Base-by-base conservation (phyloP, 305 asterid genomes). In the Fraxinus velutina region DNA sequence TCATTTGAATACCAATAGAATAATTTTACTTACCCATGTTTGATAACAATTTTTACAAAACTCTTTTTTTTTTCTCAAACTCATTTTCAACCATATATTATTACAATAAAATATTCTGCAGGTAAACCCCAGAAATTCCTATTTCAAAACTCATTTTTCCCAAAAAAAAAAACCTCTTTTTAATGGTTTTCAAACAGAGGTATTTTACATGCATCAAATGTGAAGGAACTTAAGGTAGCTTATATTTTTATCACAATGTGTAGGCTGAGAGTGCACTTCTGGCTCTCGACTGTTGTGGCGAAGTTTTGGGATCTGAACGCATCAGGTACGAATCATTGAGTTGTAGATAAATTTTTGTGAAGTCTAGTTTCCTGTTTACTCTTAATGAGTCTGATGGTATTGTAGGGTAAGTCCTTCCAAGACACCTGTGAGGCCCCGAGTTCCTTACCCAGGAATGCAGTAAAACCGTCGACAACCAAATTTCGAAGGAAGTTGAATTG, bases 201-300 rank as follows among this genome's bases (percentile, higher is more conserved):
- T 36, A 36, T 19, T 57, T 64, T 24, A 64, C 73, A 64, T 10
- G 37, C 19, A 12, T 6, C 10, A 5, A 19, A 27, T 72, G 33
- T 72, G 29, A 15, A 47, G 5, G 78, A 19, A 32, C 32, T 33
- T 79, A 12, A 19, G 52, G 60, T 78, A 74, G 76, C 64, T 86
- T 13, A 76, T 66, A 10, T 42, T 57, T 57, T 64, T 22, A 34
- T 22, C 73, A 22, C 55, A 71, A 50, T 66, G 74, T 90, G 85
- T 89, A 94, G 97, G 97, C 98, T 79, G 98, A 94, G 87, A 93
- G 97, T 77, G 97, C 98, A n/a, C 89, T 94, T 75, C 29, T 92
- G 83, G 98, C 97, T 15, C 92, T 94, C 17, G 94, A 94, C 62
- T 91, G 98, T 79, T 94, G 98, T n/a, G 98, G 98, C 19, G 89